Base-by-base conservation (phyloP, 768 basidiomycete genomes). In the Postia placenta region DNA sequence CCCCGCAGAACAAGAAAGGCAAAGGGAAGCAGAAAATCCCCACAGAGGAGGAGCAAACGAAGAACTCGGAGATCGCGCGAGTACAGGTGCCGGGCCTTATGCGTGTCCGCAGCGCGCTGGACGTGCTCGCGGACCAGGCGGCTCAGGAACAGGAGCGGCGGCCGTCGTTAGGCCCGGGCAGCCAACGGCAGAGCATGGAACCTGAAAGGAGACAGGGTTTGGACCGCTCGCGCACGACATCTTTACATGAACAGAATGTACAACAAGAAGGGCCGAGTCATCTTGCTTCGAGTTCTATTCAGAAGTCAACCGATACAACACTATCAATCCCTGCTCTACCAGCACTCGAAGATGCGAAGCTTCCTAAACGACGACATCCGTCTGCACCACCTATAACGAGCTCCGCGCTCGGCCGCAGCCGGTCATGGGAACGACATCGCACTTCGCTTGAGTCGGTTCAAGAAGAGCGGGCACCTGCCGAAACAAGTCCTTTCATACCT, bases 51-150 rank as follows among this genome's bases (percentile, higher is more conserved):
- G 33, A 37, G 19, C 36, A 37, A 12, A 36, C 28, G 37, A 35
- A 14, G 28, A 48, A 26, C 14, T 24, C 26, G 2, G 7, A 22
- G 30, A 28, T 14, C 11, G 17, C 17, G 27, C 19, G 47, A 9
- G 22, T 30, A 17, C 22, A 45, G 11, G 17, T 42, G 1, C 30
- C 43, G 7, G 20, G 38, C 1, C 47, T 59, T 42, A 64, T 73
- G 40, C 68, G 65, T 51, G 78, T 78, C 51, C 54, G 54, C 27
- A 63, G 61, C 47, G 85, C 81, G 5, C 66, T 88, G 57, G 84
- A 88, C 56, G 83, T 88, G 6, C 67, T 87, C 27, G 86, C 85
- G 1, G 84, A 86, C 55, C 83, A 87, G 60, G 83, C 86, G 2
- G 81, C 81, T 15, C 59, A 60, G 50, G 57, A 57, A 48, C 57